Evolutionary conservation across 2,329 filamentous ascomycete genomes (phyloP), one percentile per base, ranked within the genome.

Genomic region (Cercospora janseana): DNA sequence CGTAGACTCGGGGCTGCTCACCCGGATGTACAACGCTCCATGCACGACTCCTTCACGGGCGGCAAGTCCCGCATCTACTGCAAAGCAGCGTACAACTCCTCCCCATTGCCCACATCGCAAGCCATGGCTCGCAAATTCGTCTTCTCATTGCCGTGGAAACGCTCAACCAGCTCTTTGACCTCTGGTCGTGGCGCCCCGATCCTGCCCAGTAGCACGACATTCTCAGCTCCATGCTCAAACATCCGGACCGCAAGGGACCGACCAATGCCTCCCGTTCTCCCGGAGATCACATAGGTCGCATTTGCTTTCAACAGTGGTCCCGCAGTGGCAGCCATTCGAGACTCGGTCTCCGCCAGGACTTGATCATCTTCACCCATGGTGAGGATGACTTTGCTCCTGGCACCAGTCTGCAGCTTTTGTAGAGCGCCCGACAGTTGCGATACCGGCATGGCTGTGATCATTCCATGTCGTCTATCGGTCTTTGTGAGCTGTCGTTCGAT

Each of bases 181-280:
- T 40, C 26, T 16, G 23, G 27, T 6, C 12, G 35, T 4, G 18
- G 18, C 4, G 28, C 16, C 3, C 44, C 50, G 16, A 37, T 48
- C 21, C 50, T 23, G 16, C 28, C 28, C 9, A 55, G 32, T 23
- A 50, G 29, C 6, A 49, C 28, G 3, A 55, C 10, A 28, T 49
- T 37, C 5, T 27, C 15, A 4, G 52, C 52, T n/a, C 52, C 52
- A 9, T 43, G n/a, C 6, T 49, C 45, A 9, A 43, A 18, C 40
- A 55, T 38, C 52, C 52, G 52, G 5, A n/a, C n/a, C 12, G 44
- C 38, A 10, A 52, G 12, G 16, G 44, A 12, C n/a, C 42, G 31
- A 1, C 52, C 52, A n/a, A 55, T 45, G 10, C 52, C 52, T 7
- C 49, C 49, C 5, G 43, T 32, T 18, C 52, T 49, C 8, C 52